Conservation (phyloP, 805 yeast species). For the Candida maesae region DNA sequence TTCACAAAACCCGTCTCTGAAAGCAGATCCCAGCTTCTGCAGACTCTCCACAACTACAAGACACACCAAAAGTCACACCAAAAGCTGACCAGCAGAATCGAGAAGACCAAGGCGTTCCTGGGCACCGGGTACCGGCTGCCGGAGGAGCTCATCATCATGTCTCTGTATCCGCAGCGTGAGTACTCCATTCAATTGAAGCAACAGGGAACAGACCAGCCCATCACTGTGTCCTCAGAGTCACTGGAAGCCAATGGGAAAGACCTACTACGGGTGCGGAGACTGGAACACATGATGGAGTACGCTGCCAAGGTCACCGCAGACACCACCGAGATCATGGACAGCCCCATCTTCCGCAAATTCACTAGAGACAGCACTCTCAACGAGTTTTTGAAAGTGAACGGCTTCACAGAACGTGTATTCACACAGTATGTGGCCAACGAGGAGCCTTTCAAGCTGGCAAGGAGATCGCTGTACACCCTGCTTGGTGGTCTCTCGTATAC, state of each 20-base stretch:
- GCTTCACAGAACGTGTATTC: not conserved
- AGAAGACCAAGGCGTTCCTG: constrained; percentile 1
- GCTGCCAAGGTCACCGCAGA: constrained; percentile 5
- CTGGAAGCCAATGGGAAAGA: no score
- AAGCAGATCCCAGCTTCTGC: not conserved
- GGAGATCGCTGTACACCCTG: constrained; percentile 20
- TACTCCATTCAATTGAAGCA: not conserved
- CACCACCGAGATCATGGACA: constrained; percentile 5
- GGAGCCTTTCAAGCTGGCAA: not conserved
- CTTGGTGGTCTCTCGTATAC: constrained; percentile 25
- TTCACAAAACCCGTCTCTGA: not conserved
- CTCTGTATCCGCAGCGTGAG: constrained; percentile 9
- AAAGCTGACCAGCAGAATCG: not conserved
- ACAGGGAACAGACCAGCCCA: constrained; percentile 8
- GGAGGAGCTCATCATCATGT: constrained; percentile 13
- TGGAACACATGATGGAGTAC: constrained; percentile 8
- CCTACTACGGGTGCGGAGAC: constrained; percentile 11
- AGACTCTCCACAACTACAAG: not conserved
- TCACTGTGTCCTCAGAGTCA: no score
- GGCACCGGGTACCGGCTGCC: constrained; percentile 5
- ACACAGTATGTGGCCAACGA: not conserved
- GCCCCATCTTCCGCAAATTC: constrained; percentile 1
- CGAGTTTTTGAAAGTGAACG: not conserved
- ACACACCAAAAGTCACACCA: not conserved
- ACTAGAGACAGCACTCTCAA: constrained; percentile 1